Base-by-base conservation (phyloP, 1,284 basidiomycete genomes). In the Schizopora paradoxa region DNA sequence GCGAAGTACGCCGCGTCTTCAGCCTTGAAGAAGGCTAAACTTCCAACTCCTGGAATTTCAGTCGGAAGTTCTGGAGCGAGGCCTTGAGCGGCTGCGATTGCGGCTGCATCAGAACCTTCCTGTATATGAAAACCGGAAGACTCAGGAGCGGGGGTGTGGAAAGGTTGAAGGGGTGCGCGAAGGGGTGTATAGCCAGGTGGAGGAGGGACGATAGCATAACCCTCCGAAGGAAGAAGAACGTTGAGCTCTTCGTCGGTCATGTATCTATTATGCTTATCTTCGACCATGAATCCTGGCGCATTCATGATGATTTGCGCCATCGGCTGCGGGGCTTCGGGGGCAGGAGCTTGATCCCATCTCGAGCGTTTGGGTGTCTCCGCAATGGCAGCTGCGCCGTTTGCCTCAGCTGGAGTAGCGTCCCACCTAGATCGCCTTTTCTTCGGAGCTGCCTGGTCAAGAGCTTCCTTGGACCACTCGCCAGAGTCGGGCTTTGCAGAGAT, bases 1-100 rank as follows among this genome's bases (percentile, higher is more conserved):
- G 92, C 86, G 57, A 99, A 99, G 67, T 98, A 99, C 61, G 94
- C 85, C 4, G 94, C 92, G 61, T 99, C 96, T 67, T 99, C 96
- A 0, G 90, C 77, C 67, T 99, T 99, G 79, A 99, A 94, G 71
- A 98, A 99, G 5, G 93, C 91, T 26, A 99, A 79, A 57, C 88
- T 92, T 26, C 96, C 96, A 32, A 99, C 94, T 33, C 96, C 96
- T 32, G 94, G 94, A 55, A 99, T 98, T 64, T 99, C 95, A 1
- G 95, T 99, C n/a, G 95, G 94, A 21, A 99, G 71, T 54, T 96
- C 92, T 3, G 93, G 90, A 11, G 90, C 87, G 33, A 97, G 89
- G 49, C 92, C 91, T 0, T 90, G 88, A 0, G 92, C 94, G 1
- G 88, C 87, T 0, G 91, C 85, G 0, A 81, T 77, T 7, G 86